Base-by-base conservation (phyloP, 2,329 filamentous ascomycete genomes). In the Aureobasidium subglaciale region DNA sequence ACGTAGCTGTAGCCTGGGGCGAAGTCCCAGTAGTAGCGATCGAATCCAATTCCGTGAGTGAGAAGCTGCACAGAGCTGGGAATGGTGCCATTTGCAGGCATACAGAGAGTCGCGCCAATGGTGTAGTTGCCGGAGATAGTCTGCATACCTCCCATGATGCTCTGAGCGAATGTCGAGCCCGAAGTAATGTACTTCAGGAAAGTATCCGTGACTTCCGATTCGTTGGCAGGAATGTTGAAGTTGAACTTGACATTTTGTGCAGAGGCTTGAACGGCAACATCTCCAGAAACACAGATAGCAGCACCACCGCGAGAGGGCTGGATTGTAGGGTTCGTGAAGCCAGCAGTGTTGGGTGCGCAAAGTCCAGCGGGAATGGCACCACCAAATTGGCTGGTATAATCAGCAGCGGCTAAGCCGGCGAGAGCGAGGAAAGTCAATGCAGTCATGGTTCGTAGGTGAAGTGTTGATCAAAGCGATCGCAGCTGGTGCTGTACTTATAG, bases 31-130 rank as follows among this genome's bases (percentile, higher is more conserved):
- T 67, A 61, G 58, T 64, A 59, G 60, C 63, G 60, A 35, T 73
- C 71, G 52, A 71, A 67, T 20, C 69, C 71, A 46, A 69, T 66
- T 41, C 73, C 73, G 56, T 74, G 71, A 10, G 69, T 71, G 24
- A 74, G 61, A 45, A 74, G 60, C 59, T 75, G 73, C 6, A 74
- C 63, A 8, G 63, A 66, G 13, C 41, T 59, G 7, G 58, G 57
- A 41, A 34, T 60, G 32, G 27, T 54, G 24, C 56, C 56, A 13
- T 59, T 56, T 18, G 48, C 48, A 2, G 64, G 64, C n/a, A 61
- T 61, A 55, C 65, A 67, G 13, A 67, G 58, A 15, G 62, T 59
- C 5, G 58, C 30, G 37, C 57, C 56, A 25, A 64, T 61, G 29
- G 54, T 50, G 41, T 56, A 63, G 10, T 58, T 61, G 18, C 61